Evolutionary conservation across 495 filamentous ascomycete genomes (phyloP).

Genomic region (Penicillium argentinense): DNA sequence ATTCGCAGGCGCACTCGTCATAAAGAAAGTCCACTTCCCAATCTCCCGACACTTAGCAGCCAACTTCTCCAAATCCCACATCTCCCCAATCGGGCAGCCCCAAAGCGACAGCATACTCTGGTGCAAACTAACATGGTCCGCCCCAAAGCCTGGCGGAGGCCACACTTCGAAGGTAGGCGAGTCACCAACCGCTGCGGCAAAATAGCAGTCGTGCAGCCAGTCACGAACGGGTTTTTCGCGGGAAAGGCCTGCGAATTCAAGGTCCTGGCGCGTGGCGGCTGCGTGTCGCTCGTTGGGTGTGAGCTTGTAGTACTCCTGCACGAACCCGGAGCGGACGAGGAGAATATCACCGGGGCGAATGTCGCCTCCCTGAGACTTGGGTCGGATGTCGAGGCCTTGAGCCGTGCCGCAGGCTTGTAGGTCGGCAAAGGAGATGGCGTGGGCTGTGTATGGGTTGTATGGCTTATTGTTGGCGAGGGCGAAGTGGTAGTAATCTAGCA

Average conservation of each 20-base stretch:
- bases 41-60: constrained; percentile 45
- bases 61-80: constrained; percentile 58
- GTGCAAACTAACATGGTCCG: constrained; percentile 49
- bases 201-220: constrained; percentile 68
- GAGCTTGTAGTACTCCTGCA: constrained; percentile 52
- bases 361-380: constrained; percentile 54
- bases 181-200: constrained; percentile 62
- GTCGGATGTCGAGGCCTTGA: constrained; percentile 44
- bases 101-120: constrained; percentile 64
- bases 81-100: constrained; percentile 61
- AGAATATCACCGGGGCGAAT: constrained; percentile 66
- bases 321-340: constrained; percentile 66
- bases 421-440: constrained; percentile 59
- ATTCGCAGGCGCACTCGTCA: constrained; percentile 62
- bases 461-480: constrained; percentile 38
- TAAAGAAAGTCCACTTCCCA: constrained; percentile 65
- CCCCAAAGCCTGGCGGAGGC: constrained; percentile 43
- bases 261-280: constrained; percentile 42
- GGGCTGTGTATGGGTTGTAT: constrained; percentile 56
- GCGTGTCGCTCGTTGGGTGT: constrained; percentile 36
- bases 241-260: constrained; percentile 55
- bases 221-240: constrained; percentile 59
- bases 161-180: constrained; percentile 62
- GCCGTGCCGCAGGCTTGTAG: constrained; percentile 57
- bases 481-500: constrained; percentile 51